Evolutionary conservation across 176 grass and related monocot species (phyloP), one percentile per base, ranked within the genome.

Genomic region (Chloris gayana): DNA sequence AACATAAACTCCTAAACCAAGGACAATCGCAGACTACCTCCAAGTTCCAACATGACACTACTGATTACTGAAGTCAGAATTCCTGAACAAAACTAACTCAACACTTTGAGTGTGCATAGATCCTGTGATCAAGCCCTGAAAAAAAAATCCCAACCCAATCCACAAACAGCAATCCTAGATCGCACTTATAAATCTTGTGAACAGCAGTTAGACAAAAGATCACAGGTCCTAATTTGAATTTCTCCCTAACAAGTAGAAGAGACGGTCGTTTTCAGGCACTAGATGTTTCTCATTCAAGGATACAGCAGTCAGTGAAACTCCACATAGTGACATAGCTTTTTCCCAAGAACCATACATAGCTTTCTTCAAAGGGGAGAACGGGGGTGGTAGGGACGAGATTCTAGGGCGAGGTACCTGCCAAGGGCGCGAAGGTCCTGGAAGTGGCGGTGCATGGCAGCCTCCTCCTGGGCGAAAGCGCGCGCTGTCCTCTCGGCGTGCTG

Each of bases 351-450:
- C 35, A 37, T 3, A 37, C 35, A 37, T 54, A 19, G 30, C 21
- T 34, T 34, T 17, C 7, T 18, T 53, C 44, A 14, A 35, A 14
- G 5, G 37, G 2, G 17, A 62, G 62, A 79, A 66, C 19, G 26
- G 26, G 65, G 39, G 14, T 21, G 25, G 56, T 57, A 69, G 38
- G 70, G 75, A 14, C 61, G 74, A 38, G 85, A 47, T 34, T 12
- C n/a, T 64, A 17, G 3, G 72, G 72, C 11, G 27, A 58, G n/a
- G 45, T 59, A 88, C 69, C 74, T 91, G 82, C 96, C 96, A 54
- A 93, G 88, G 34, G 88, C 79, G 30, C 88, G 90, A 73, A 99
- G 96, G 90, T 99, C 96, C 46, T 91, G 47, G 72, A 95, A 95
- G 82, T 99, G 96, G 29, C 61, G 88, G 21, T 80, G 92, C 96